These are phyloP conservation scores for Fomitopsis betulina DNA, from an alignment of 1,284 basidiomycete species.

Conservation along the genomic window DNA sequence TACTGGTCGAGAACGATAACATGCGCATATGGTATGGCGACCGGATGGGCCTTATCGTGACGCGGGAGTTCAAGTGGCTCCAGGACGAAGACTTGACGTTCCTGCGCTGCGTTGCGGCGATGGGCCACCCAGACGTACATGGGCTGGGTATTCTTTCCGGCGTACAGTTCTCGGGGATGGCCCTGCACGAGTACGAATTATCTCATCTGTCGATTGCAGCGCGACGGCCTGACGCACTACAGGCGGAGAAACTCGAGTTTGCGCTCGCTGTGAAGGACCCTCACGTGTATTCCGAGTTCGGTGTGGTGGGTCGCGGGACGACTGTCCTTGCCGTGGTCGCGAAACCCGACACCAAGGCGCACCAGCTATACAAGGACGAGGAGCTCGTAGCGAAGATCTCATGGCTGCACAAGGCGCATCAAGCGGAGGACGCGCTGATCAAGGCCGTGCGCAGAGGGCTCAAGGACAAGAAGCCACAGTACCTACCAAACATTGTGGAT, in stretches of 20 bases:
- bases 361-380: not conserved
- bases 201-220: not conserved
- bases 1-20: not conserved
- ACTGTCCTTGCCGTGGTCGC: conserved; percentile 5
- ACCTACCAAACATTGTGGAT: conserved; percentile 2
- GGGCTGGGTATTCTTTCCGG: not conserved
- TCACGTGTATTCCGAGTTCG: not conserved
- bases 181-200: not conserved
- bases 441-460: not conserved
- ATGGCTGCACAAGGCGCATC: not conserved
- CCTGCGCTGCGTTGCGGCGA: not conserved
- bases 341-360: not conserved
- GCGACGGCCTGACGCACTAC: not conserved
- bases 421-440: not conserved
- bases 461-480: not conserved
- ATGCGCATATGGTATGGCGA: no score
- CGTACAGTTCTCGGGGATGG: not conserved
- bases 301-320: conserved; percentile 6
- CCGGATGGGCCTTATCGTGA: not conserved
- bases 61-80: not conserved
- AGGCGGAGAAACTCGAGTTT: not conserved
- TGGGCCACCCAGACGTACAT: not conserved
- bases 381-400: not conserved
- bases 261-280: not conserved
- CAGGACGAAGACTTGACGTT: not conserved